Base-by-base conservation (phyloP, 2,329 filamentous ascomycete genomes). In the Colletotrichum incanum region DNA sequence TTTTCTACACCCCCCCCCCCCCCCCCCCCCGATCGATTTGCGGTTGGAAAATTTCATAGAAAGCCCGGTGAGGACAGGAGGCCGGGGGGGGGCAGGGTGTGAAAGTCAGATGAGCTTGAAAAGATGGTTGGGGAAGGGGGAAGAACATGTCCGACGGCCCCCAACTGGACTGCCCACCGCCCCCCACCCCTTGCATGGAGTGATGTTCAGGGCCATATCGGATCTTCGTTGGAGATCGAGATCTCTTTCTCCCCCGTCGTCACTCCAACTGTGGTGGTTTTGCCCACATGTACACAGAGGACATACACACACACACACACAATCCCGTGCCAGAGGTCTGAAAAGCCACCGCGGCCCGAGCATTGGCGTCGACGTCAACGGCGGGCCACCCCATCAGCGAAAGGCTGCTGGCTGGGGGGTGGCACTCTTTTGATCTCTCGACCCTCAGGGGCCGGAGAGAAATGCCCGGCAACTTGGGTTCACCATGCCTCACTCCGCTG, bases 191-290 rank as follows among this genome's bases (percentile, higher is more conserved):
- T 56, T 56, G 54, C 31, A 23, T 56, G 14, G 54, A 23, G 20
- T 39, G 54, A 39, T 37, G 34, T 39, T 56, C 54, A 56, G 54
- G 54, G 31, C 54, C 20, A n/a, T 56, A 20, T 39, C 34, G 34
- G 31, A 56, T 56, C 31, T 14, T 23, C n/a, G 31, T 39, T 56
- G 31, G 54, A 23, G 34, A 56, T 50, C 59, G 43, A 37, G 28
- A 26, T 50, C 47, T 12, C 41, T 28, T 26, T 26, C 31, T 9
- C 20, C 18, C 23, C 14, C 43, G n/a, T 18, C n/a, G 12, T 18
- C 11, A 23, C 20, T 20, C 20, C 20, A 18, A 34, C 31, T 23
- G 7, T 55, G 34, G 11, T 23, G 12, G 20, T 56, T 56, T 47
- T 14, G 31, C 41, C 16, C 37, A 43, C 55, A 58, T 12, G 37